Base-by-base conservation (phyloP, 176 grass and related monocot species). In the Zoysia japonica region DNA sequence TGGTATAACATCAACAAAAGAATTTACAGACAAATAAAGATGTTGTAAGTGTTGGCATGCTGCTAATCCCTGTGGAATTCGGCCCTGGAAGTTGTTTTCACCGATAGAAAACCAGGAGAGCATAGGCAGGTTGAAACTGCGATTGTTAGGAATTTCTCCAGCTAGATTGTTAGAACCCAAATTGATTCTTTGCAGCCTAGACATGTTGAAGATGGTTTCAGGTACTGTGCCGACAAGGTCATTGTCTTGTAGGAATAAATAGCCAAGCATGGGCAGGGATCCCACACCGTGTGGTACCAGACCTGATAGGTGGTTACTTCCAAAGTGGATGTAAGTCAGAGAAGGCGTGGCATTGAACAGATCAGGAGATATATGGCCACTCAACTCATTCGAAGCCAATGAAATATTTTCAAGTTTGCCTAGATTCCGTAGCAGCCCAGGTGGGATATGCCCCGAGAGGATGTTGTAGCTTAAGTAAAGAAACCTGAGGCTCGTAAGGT, bases 271-370 rank as follows among this genome's bases (percentile, higher is more conserved):
- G 42, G 0, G 42, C 17, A 73, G 9, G 7, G 80, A 65, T 1
- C 47, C 60, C 14, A 82, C 20, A 44, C 47, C 12, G 20, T 64
- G 0, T 37, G 80, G 70, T 65, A 82, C 56, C 0, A 12, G 13
- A 11, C 80, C 80, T 9, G 70, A 74, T 0, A 82, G 4, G 2
- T 48, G 74, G 2, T 82, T 82, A 41, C 65, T 45, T 37, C 39
- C 61, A 8, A 82, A 0, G 11, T 5, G 3, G 7, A 74, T 36
- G 13, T 1, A 0, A 0, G 10, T 4, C 12, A 82, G 14, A 0
- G 9, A 66, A 66, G 61, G 61, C 0, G 61, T 67, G 5, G 65
- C 47, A 3, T 82, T 82, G 61, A 82, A 82, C 2, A 82, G 3
- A 47, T 54, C 1, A 14, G 5, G 11, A 7, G 69, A 47, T 53